Conservation (phyloP, 23 red algal genomes). For the Gracilaria caudata region DNA sequence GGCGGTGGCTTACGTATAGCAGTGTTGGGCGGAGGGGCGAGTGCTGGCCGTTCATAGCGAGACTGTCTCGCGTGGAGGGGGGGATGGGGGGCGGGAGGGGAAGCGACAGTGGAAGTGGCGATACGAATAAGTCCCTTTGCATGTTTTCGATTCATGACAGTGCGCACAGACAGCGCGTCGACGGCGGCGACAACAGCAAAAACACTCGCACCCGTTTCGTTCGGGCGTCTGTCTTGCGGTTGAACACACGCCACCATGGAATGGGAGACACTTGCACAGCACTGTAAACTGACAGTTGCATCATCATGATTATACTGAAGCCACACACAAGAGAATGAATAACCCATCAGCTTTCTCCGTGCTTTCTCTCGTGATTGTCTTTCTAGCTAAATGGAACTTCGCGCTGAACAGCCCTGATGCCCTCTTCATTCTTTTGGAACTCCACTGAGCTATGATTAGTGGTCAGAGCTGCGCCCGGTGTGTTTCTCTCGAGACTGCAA, state of each 20-base stretch:
- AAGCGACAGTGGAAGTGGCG: constrained; percentile 1
- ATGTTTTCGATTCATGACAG: background rate
- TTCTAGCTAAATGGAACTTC: background rate
- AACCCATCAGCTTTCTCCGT: background rate
- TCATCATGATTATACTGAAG: too few species aligned
- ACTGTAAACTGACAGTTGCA: background rate
- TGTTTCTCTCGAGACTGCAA: too few species aligned
- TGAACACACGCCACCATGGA: background rate
- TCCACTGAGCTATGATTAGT: too few species aligned
- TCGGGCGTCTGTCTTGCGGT: background rate
- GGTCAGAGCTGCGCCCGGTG: too few species aligned
- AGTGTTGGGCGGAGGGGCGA: background rate
- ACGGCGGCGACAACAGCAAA: background rate
- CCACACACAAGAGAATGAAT: background rate
- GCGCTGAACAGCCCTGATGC: too few species aligned
- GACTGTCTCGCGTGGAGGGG: background rate
- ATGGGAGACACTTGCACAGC: background rate
- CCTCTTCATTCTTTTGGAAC: too few species aligned
- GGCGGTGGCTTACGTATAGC: background rate
- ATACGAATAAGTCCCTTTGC: background rate
- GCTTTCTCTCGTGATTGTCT: background rate
- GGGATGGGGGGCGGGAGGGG: background rate
- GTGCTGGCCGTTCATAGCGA: background rate
- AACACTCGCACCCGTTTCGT: background rate
- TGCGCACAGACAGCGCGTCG: background rate